phyloP scores from a whole-genome alignment of 352 stramenopile species.

The Blastocystis sp. region DNA sequence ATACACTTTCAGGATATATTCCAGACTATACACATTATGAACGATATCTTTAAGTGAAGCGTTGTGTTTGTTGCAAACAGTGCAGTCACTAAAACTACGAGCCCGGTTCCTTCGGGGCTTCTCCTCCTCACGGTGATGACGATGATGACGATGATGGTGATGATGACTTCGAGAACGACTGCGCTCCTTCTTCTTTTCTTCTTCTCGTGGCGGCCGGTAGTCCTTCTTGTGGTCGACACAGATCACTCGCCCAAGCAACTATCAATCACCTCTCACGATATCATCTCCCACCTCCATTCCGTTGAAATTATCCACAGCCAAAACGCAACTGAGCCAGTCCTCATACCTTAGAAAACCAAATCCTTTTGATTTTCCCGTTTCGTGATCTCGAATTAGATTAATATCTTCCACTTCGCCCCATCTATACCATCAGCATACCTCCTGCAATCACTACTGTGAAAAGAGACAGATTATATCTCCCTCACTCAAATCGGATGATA shows the following conservation, averaged over 20 bases:
- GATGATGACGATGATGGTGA: slow-evolving; percentile 16
- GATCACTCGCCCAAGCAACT: slow-evolving; percentile 19
- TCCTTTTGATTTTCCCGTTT: slow-evolving; percentile 74
- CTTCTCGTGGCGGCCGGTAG: slow-evolving; percentile 36
- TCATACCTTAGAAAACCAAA: slow-evolving; percentile 77
- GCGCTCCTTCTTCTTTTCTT: slow-evolving; percentile 7
- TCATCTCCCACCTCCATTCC: slow-evolving; percentile 55
- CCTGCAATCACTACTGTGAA: slow-evolving; percentile 64
- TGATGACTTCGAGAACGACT: not conserved
- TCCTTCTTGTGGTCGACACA: slow-evolving; percentile 53
- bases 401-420: slow-evolving; percentile 73
- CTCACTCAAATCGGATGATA: slow-evolving; percentile 71
- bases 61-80: slow-evolving; percentile 2
- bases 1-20: not conserved
- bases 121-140: not conserved
- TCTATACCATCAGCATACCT: not conserved
- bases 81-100: slow-evolving; percentile 1
- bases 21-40: slow-evolving; percentile 43
- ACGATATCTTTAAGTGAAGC: not conserved
- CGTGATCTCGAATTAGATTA: slow-evolving; percentile 71
- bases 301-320: slow-evolving; percentile 76
- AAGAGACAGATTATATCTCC: slow-evolving; percentile 74
- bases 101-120: not conserved
- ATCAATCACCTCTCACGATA: not conserved
- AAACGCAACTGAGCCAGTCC: slow-evolving; percentile 70